Percentiles rank a stretch among this genome's conserved stretches.
Evolutionary conservation across 495 filamentous ascomycete genomes (phyloP).

Genomic region (Podospora australis): DNA sequence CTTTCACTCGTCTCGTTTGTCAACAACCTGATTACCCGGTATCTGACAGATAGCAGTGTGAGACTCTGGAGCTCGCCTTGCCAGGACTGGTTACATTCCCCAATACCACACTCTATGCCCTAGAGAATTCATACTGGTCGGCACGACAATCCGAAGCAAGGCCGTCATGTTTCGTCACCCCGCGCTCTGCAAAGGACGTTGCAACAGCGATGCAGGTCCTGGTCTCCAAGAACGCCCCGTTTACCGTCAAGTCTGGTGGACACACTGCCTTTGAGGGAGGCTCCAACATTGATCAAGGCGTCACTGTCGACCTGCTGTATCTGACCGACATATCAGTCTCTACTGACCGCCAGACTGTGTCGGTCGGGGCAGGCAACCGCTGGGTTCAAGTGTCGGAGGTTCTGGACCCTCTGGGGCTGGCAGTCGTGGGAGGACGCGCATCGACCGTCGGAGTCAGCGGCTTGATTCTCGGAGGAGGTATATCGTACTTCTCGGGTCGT

Average conservation of each 20-base stretch:
- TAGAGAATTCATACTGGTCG: slow-evolving; percentile 43
- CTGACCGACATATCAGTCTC: slow-evolving; percentile 38
- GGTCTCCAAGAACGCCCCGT: slow-evolving; percentile 29
- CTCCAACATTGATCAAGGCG: slow-evolving; percentile 42
- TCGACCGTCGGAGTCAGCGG: slow-evolving; percentile 48
- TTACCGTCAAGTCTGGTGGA: slow-evolving; percentile 48
- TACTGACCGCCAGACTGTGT: slow-evolving; percentile 26
- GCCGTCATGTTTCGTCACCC: slow-evolving; percentile 40
- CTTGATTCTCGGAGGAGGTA: background rate
- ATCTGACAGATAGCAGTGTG: slow-evolving; percentile 9
- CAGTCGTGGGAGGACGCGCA: slow-evolving; percentile 50
- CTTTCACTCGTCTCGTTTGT: too few relatives aligned
- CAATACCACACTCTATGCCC: slow-evolving; percentile 10
- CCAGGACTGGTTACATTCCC: slow-evolving; percentile 18
- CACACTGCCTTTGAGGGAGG: slow-evolving; percentile 45
- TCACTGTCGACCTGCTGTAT: slow-evolving; percentile 48
- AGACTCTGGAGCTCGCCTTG: slow-evolving; percentile 9
- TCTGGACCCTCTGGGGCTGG: slow-evolving; percentile 40
- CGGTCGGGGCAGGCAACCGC: slow-evolving; percentile 38
- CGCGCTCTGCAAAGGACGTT: slow-evolving; percentile 30
- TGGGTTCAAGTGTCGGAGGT: slow-evolving; percentile 51
- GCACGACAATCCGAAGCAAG: slow-evolving; percentile 29
- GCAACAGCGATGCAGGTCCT: slow-evolving; percentile 31
- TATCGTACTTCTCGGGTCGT: background rate
- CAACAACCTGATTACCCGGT: background rate